phyloP scores from a whole-genome alignment of 495 filamentous ascomycete genomes.

The Ramalina intermedia region DNA sequence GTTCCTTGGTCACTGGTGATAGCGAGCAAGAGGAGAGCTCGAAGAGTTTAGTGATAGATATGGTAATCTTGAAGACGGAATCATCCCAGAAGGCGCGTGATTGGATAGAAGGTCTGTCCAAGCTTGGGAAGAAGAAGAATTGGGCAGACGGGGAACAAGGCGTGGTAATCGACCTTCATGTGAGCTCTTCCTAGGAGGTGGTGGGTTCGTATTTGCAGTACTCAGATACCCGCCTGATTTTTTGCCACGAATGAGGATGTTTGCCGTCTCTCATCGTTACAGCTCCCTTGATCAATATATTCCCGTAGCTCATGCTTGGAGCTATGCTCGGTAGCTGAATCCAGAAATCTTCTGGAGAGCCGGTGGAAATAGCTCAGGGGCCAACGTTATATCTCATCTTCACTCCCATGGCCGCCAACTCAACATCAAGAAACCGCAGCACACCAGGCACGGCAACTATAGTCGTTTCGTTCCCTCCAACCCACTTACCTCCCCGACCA shows the following conservation, averaged over 20 bases:
- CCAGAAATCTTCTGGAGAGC: not conserved
- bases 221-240: no score
- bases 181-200: no score
- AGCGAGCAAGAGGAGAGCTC: conserved; percentile 8
- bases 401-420: conserved; percentile 86
- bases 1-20: conserved; percentile 4
- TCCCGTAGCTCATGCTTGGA: no score
- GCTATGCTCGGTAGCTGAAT: not conserved
- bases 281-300: no score
- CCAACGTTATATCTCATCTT: conserved; percentile 77
- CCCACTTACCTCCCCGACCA: conserved; percentile 61
- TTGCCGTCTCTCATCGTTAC: no score
- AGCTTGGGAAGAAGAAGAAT: conserved; percentile 47
- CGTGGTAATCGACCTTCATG: not conserved
- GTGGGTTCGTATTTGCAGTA: no score
- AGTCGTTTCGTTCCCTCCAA: conserved; percentile 81
- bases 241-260: no score
- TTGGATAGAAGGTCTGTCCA: conserved; percentile 30
- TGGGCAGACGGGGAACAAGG: conserved; percentile 26
- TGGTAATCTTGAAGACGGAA: no score
- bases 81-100: not conserved
- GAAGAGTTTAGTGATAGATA: no score
- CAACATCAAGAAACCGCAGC: conserved; percentile 83
- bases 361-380: conserved; percentile 21
- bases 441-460: conserved; percentile 86